These are phyloP conservation scores for Eucalyptus erythrocorys DNA, from an alignment of 345 rosid genomes.

Conservation along the genomic window DNA sequence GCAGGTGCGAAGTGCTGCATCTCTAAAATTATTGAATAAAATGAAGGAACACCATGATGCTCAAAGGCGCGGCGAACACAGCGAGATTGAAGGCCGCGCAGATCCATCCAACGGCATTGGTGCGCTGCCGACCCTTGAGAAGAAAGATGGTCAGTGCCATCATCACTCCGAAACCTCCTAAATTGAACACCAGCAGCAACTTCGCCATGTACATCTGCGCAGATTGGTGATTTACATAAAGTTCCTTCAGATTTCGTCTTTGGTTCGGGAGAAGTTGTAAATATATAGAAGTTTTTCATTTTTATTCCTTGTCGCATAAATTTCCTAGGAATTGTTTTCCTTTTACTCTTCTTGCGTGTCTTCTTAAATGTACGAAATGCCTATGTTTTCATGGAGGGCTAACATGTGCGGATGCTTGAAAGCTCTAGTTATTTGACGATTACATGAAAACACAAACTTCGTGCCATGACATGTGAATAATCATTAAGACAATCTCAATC, in stretches of 20 bases:
- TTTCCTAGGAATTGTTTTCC: neutral
- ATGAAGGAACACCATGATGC: slow-evolving; percentile 43
- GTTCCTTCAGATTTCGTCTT: neutral
- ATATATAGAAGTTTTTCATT: neutral
- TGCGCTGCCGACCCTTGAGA: slow-evolving; percentile 19
- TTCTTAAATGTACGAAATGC: neutral
- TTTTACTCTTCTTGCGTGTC: neutral
- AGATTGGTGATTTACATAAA: neutral
- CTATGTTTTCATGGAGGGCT: neutral
- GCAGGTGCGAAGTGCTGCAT: neutral
- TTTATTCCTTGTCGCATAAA: neutral
- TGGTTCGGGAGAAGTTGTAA: neutral
- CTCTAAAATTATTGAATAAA: neutral
- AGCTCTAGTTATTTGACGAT: neutral
- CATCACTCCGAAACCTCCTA: slow-evolving; percentile 43
- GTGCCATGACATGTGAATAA: neutral
- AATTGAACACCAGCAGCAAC: slow-evolving; percentile 37
- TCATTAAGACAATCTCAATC: neutral
- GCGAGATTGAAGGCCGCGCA: slow-evolving; percentile 59
- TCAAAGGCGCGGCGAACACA: slow-evolving; percentile 68
- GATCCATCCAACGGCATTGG: slow-evolving; percentile 58
- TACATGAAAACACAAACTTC: neutral
- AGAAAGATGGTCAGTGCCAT: slow-evolving; percentile 20
- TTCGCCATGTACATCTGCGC: slow-evolving; percentile 40
- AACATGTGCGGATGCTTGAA: neutral